Evolutionary conservation across 2,329 filamentous ascomycete species (phyloP), one percentile per base, ranked within the genome.

Genomic region (Penicillium brevicompactum): DNA sequence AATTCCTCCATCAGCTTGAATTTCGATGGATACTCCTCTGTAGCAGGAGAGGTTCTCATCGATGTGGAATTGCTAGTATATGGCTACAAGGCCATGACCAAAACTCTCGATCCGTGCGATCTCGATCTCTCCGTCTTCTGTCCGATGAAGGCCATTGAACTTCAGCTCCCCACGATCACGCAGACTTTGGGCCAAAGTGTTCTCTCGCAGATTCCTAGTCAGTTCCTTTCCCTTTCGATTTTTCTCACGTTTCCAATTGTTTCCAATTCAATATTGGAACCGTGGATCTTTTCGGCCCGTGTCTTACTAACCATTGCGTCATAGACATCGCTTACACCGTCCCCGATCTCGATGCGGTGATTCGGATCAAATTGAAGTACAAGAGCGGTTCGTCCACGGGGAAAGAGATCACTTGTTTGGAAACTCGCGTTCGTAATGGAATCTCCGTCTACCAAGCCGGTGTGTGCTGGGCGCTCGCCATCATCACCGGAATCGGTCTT

Each of bases 391-490:
- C 34, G 1, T 51, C 51, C 32, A 21, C 32, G 3, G 48, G 55
- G 1, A 22, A 27, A 43, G 37, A 53, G 13, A 53, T 65, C 10
- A 53, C 51, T 5, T 64, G 63, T 34, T 41, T 66, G 31, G 54
- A 67, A 2, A 80, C 78, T 50, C 68, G 74, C 3, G 75, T 79
- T 2, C 66, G 74, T 22, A 66, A 81, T 16, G 76, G 73, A 21
- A 63, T 59, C 27, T 47, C 63, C 7, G 92, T 97, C 54, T 87
- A 96, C 71, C 85, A 96, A 67, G 80, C 90, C 59, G 92, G 87
- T 54, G 92, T 97, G 41, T 91, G 91, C 66, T 97, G 92, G 92
- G 82, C 87, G 27, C 91, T 92, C 31, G 93, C 92, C 55, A 81
- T 95, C 62, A 91, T 97, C 65, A 90, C 91, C 61, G 91, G 91